These are phyloP conservation scores for Kentomonas sorsogonicus DNA, from an alignment of 208 protist genomes.

Conservation along the genomic window DNA sequence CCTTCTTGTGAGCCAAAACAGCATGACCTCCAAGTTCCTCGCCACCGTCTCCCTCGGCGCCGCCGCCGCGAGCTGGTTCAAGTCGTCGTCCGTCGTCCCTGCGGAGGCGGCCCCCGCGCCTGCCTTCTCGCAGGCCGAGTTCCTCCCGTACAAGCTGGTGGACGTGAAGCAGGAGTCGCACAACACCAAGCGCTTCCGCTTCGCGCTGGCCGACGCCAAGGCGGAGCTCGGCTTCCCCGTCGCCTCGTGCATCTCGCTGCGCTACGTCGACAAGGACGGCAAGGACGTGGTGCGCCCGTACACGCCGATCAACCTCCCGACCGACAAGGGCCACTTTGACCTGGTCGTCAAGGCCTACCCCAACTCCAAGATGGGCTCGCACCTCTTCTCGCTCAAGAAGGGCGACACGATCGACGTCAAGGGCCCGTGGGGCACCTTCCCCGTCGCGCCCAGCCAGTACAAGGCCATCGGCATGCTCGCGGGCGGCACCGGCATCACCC, in stretches of 20 bases:
- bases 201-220: slow-evolving; percentile 33
- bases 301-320: slow-evolving; percentile 54
- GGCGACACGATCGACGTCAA: slow-evolving; percentile 79
- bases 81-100: slow-evolving; percentile 18
- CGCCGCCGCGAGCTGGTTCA: slow-evolving; percentile 26
- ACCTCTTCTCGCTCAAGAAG: slow-evolving; percentile 76
- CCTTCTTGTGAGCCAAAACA: too few species aligned
- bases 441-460: slow-evolving; percentile 59
- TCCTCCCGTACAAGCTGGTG: slow-evolving; percentile 55
- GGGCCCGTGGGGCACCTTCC: slow-evolving; percentile 74
- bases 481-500: slow-evolving; percentile 87
- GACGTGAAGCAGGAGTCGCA: slow-evolving; percentile 42
- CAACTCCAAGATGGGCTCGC: slow-evolving; percentile 82
- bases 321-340: slow-evolving; percentile 64
- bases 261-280: slow-evolving; percentile 49
- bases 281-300: slow-evolving; percentile 71
- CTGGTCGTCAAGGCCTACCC: slow-evolving; percentile 79
- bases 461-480: slow-evolving; percentile 79
- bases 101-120: too few species aligned
- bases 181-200: slow-evolving; percentile 66
- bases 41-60: slow-evolving; percentile 25
- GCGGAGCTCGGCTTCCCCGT: slow-evolving; percentile 34
- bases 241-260: slow-evolving; percentile 64
- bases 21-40: slow-evolving; percentile 51
- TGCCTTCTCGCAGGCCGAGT: slow-evolving; percentile 66